Evolutionary conservation across 768 basidiomycete species (phyloP), one percentile per base, ranked within the genome.

Genomic region (Boletus tylopilopsis): DNA sequence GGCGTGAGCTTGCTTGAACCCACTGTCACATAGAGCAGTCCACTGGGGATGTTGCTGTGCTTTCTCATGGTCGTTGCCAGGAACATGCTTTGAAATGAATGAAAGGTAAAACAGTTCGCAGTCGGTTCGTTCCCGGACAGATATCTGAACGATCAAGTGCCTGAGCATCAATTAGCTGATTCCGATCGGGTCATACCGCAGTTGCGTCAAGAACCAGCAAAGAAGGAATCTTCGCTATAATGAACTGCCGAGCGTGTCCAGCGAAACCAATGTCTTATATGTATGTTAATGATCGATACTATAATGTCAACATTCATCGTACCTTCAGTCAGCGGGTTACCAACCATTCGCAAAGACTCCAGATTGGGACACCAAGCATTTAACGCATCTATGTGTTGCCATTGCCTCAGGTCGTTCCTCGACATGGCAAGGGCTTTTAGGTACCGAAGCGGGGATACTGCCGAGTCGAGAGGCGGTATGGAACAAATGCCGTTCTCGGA

Each of bases 61-160:
- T 43, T 75, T 75, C 36, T 74, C 76, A 18, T 77, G 70, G 32
- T 76, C 70, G 33, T 54, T 45, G 11, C 63, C 60, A 34, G 71
- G 68, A 24, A 73, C 74, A 34, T 77, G 64, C 39, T 75, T 77
- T 45, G 74, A 72, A 53, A 90, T 70, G 53, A 76, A 73, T 11
- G 87, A 85, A 42, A 93, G 73, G 68, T 93, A 95, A 63, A 88
- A 88, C 22, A 90, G 63, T 67, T 95, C 92, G 42, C 82, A 80
- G 59, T 94, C 92, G n/a, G 68, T 71, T 34, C 92, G 77, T 64
- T 93, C 89, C 55, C 76, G 81, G 9, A 64, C 55, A 9, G 84
- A 78, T 38, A 94, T 79, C 89, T 93, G 55, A 53, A 46, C 10
- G 16, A 40, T 25, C 23, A 22, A 32, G 37, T 38, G 34, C 42